Evolutionary conservation across 108 stramenopile species (phyloP), one percentile per base, ranked within the genome.

Genomic region (Nitzschia sp.): DNA sequence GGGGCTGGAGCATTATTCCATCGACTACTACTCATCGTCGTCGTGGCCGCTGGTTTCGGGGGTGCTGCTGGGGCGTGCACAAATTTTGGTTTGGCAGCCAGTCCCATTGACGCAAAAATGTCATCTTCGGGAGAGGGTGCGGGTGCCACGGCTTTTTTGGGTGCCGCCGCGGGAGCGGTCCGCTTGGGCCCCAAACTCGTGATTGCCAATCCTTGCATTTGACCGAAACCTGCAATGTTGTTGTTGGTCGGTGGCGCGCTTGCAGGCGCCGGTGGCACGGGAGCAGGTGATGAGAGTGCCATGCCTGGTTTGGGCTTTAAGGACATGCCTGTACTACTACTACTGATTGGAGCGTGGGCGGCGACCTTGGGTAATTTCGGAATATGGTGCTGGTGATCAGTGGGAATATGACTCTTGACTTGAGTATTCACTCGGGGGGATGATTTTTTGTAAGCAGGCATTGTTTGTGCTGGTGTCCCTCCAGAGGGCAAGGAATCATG

Each of bases 101-200:
- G 71, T 33, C 80, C 85, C 75, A 85, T 79, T 47, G 77, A 75
- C 2, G 85, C 76, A 73, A 85, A 85, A 50, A 85, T 69, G 63
- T 85, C 85, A 63, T 81, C 80, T 8, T 73, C 71, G 45, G 56
- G 54, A 6, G 53, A 28, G 19, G 59, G 53, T 16, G 58, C 31
- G 3, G 54, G 15, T 16, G 58, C 31, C 3, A 41, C 2, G 2
- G 69, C 38, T 34, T 64, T 57, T 25, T 53, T 44, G 29, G 46
- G 41, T 13, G 57, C 50, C n/a, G 25, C 19, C n/a, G 25, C 19
- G 17, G 64, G 33, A 13, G 2, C n/a, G 31, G 22, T 45, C 0
- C 29, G 45, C 47, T 41, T 63, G 54, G 66, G 36, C 17, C 69
- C 69, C 29, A 67, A 45, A 16, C 41, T 55, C 29, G 78, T 64